Conservation (phyloP, 2,329 filamentous ascomycete genomes). For the Clonostachys chloroleuca region DNA sequence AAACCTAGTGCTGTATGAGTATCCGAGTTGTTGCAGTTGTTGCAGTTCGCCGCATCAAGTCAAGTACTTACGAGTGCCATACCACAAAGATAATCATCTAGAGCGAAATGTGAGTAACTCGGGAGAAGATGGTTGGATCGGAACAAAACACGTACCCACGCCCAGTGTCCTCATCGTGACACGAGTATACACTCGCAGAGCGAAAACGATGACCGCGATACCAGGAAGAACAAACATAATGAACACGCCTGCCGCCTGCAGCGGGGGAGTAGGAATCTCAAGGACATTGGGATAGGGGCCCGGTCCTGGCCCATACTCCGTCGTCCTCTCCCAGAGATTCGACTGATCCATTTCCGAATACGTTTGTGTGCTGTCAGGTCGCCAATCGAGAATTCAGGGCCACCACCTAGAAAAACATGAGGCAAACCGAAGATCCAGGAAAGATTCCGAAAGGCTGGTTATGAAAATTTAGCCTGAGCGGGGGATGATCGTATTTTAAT, state of each 20-base stretch:
- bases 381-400: background rate
- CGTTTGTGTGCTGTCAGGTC: background rate
- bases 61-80: constrained; percentile 11
- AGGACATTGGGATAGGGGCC: constrained; percentile 8
- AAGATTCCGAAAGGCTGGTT: background rate
- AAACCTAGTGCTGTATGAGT: constrained; percentile 2
- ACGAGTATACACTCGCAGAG: constrained; percentile 13
- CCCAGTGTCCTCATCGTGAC: constrained; percentile 15
- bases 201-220: constrained; percentile 12
- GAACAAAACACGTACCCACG: constrained; percentile 10
- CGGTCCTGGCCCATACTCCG: background rate
- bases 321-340: background rate
- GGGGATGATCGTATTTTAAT: background rate
- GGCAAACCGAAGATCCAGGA: background rate
- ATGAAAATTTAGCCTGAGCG: background rate
- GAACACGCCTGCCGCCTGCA: constrained; percentile 15
- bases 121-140: background rate
- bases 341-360: background rate
- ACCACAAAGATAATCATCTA: constrained; percentile 17
- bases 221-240: constrained; percentile 19
- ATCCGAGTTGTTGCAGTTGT: background rate
- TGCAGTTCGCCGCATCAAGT: background rate
- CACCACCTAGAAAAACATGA: background rate
- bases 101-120: background rate
- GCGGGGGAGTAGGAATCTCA: constrained; percentile 17